Evolutionary conservation across 805 yeast species (phyloP).

Genomic region (Lachancea mirantina): DNA sequence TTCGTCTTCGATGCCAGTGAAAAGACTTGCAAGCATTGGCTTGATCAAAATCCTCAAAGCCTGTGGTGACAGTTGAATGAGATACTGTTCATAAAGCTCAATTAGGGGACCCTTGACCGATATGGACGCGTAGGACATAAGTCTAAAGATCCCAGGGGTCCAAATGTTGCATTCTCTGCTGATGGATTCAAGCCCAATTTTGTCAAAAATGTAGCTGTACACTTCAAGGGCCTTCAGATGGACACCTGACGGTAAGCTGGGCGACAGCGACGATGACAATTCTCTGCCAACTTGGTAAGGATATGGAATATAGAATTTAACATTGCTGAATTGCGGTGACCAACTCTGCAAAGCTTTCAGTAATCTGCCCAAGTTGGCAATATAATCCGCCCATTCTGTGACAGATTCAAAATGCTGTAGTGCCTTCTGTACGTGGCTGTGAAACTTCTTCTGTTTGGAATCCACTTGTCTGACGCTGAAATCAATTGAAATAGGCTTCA

Average conservation of each 20-base stretch:
- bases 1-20: constrained; percentile 91
- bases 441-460: constrained; percentile 62
- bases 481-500: constrained; percentile 28
- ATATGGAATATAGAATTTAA: constrained; percentile 56
- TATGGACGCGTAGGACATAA: constrained; percentile 82
- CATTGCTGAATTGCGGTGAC: constrained; percentile 33
- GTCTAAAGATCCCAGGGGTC: constrained; percentile 90
- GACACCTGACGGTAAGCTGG: constrained; percentile 88
- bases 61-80: constrained; percentile 45
- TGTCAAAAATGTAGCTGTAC: constrained; percentile 61
- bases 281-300: constrained; percentile 60
- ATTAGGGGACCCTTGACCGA: constrained; percentile 77
- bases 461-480: constrained; percentile 33
- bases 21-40: constrained; percentile 64
- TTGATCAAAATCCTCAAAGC: constrained; percentile 50
- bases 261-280: constrained; percentile 71
- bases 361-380: constrained; percentile 75
- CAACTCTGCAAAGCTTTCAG: constrained; percentile 59
- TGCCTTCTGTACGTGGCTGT: constrained; percentile 63
- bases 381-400: constrained; percentile 97
- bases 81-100: constrained; percentile 47
- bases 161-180: constrained; percentile 58
- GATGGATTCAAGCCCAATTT: constrained; percentile 49
- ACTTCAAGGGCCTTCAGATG: constrained; percentile 82
- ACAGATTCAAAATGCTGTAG: constrained; percentile 70